Base-by-base conservation (phyloP, 257 asterid species). In the Plantago major region DNA sequence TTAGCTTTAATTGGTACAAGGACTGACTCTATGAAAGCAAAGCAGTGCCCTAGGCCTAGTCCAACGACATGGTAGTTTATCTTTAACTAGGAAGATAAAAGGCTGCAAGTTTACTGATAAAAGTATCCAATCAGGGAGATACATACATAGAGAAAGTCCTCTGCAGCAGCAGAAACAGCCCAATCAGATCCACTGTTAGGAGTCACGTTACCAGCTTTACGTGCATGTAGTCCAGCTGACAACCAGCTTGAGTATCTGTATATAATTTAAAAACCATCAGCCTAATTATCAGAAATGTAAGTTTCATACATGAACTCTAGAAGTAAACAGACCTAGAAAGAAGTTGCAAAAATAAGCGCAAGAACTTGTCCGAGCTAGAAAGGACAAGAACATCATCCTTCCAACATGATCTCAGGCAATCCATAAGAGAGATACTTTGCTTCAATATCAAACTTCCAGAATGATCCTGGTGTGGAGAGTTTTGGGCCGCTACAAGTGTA, bases 321-420 rank as follows among this genome's bases (percentile, higher is more conserved):
- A 68, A 60, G 72, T 40, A 70, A 70, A 65, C 81, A 69, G 70
- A 85, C 97, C 97, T 87, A 46, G 99, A 83, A 64, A 93, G 70
- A 69, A 93, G 99, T 78, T 93, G 99, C 71, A 93, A 77, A 73
- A 89, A 89, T 77, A 93, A 78, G 60, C 97, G 99, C 57, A 93
- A 75, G 69, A 93, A 93, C 80, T 89, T 93, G 83, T 93, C 99
- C 55, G 99, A 76, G 72, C 91, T 83, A 70, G 96, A 87, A 75
- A 89, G 68, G 58, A 93, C 85, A 55, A 93, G 84, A 74, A 93
- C 85, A 71, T 89, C 96, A 60, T 93, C 94, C 33, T 76, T 80
- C 99, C 97, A 89, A 78, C 99, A 93, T 52, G 94, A 80, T 79
- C 84, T 82, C 88, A 93, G 78, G 73, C 96, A 85, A 68, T 85